Conservation (phyloP, 345 rosid genomes). For the Lumnitzera racemosa region DNA sequence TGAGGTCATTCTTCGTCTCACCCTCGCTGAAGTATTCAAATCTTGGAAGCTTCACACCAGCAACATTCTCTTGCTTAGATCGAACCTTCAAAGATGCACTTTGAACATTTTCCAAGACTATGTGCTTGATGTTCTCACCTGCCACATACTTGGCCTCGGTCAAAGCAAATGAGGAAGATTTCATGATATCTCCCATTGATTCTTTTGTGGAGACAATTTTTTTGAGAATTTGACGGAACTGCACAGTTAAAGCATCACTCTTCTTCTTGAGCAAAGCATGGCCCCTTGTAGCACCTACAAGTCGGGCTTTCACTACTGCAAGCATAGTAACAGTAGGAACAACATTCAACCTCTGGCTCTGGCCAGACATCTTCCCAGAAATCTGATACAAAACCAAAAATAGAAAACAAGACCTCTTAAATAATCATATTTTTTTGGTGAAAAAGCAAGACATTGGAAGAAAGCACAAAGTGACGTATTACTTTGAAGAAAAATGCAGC, state of each 20-base stretch:
- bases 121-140: constrained; percentile 20
- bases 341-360: constrained; percentile 15
- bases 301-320: constrained; percentile 19
- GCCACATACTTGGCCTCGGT: constrained; percentile 18
- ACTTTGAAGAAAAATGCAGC: no score
- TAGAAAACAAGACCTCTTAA: no score
- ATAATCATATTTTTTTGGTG: no score
- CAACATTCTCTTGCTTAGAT: constrained; percentile 16
- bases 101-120: constrained; percentile 15
- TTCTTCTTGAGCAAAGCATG: constrained; percentile 21
- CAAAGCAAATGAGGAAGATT: constrained; percentile 14
- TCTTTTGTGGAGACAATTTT: constrained; percentile 18
- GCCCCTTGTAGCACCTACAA: constrained; percentile 18
- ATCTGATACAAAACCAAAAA: no score
- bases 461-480: no score
- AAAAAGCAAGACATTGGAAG: no score
- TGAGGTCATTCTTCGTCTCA: constrained; percentile 16
- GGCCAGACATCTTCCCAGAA: constrained; percentile 12
- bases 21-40: constrained; percentile 16
- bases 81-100: constrained; percentile 15
- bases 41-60: constrained; percentile 19
- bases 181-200: constrained; percentile 20
- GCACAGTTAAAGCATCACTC: constrained; percentile 19
- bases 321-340: constrained; percentile 23
- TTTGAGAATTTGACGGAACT: constrained; percentile 18